Evolutionary conservation across 1,139 yeast genomes (phyloP).

Genomic region (Suhomyces panamericanus): DNA sequence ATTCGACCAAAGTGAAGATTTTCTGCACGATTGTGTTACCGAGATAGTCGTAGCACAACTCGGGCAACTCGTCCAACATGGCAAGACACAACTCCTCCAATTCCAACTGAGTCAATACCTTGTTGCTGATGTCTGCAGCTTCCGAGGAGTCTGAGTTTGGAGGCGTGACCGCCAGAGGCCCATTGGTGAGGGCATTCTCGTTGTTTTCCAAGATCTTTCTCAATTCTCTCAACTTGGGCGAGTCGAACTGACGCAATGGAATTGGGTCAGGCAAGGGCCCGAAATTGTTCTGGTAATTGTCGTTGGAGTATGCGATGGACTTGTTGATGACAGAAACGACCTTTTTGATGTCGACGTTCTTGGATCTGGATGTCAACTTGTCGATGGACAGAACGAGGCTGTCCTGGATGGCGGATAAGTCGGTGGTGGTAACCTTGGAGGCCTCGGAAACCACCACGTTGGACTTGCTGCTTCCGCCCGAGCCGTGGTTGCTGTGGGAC

Average conservation of each 20-base stretch:
- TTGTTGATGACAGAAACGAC: constrained; percentile 34
- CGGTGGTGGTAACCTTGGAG: constrained; percentile 22
- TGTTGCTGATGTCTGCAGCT: constrained; percentile 7
- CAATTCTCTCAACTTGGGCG: constrained; percentile 71
- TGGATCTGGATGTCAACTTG: constrained; percentile 16
- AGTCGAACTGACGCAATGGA: constrained; percentile 71
- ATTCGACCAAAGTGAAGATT: constrained; percentile 66
- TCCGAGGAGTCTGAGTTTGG: constrained; percentile 12
- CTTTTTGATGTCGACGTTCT: constrained; percentile 31
- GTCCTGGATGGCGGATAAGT: constrained; percentile 28
- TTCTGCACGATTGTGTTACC: constrained; percentile 97
- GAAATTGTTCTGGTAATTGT: constrained; percentile 47
- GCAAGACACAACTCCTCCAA: constrained; percentile 82
- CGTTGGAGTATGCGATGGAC: constrained; percentile 34
- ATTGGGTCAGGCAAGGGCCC: constrained; percentile 74
- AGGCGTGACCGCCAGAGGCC: constrained; percentile 2
- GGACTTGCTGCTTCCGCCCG: constrained; percentile 11
- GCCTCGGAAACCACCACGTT: constrained; percentile 15
- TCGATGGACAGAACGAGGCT: constrained; percentile 25
- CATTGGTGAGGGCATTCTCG: constrained; percentile 24
- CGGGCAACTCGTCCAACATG: constrained; percentile 88
- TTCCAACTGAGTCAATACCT: constrained; percentile 46
- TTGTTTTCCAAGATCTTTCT: constrained; percentile 54
- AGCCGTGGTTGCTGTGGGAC: constrained; percentile 2
- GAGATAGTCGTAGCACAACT: constrained; percentile 84